phyloP scores from a whole-genome alignment of 2,329 filamentous ascomycete species.

The Cladophialophora yegresii region DNA sequence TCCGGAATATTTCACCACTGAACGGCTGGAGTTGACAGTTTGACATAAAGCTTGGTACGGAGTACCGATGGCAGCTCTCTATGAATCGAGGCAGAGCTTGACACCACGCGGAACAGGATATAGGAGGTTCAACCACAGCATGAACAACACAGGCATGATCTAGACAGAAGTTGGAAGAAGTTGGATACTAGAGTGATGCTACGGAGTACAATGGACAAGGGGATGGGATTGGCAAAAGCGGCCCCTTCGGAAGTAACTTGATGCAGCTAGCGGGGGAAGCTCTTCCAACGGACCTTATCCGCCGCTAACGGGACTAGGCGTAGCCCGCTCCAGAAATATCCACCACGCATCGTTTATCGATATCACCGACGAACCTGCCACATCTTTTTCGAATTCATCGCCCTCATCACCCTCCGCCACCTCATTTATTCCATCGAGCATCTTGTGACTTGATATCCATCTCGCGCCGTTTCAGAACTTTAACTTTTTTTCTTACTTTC shows the following conservation, averaged over 20 bases:
- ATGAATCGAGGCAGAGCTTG: neutral
- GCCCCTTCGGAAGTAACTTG: no score
- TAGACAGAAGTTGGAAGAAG: neutral
- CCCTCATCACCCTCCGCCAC: slow-evolving; percentile 9
- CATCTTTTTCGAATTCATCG: neutral
- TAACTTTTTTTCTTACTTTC: slow-evolving; percentile 11
- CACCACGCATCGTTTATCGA: neutral
- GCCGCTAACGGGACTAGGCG: neutral
- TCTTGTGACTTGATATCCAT: neutral
- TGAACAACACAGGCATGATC: neutral
- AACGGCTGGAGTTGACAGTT: no score
- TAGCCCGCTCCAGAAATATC: neutral
- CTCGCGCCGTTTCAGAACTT: neutral
- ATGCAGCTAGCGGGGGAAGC: neutral
- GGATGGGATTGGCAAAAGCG: no score
- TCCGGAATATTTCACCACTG: neutral
- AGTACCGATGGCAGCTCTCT: neutral
- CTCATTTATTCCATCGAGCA: slow-evolving; percentile 17
- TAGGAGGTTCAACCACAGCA: no score
- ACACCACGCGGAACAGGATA: neutral
- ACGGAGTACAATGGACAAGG: neutral
- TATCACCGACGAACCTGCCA: neutral
- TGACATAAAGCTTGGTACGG: neutral
- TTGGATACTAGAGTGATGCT: neutral
- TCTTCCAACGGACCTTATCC: neutral